A percentile compares a stretch with the other conserved stretches of the same genome.
Conservation (phyloP, 2,329 filamentous ascomycete genomes). For the Trichocomaceae sp. region DNA sequence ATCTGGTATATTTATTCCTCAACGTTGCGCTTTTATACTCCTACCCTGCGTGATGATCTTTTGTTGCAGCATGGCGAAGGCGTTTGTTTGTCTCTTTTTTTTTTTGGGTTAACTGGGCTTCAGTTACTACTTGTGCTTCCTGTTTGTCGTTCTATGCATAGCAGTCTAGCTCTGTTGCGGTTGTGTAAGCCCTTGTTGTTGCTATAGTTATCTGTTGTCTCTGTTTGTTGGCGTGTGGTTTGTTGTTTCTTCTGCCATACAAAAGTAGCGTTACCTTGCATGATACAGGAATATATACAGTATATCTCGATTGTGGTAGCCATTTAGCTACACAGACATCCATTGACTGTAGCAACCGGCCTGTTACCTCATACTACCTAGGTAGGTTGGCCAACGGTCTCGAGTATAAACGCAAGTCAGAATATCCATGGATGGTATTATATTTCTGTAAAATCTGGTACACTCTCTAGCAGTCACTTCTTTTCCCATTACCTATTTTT, state of each 20-base stretch:
- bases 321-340: not conserved
- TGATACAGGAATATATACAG: conserved; percentile 1
- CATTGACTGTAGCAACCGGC: not conserved
- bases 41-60: conserved; percentile 10
- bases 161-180: not conserved
- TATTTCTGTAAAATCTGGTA: conserved; percentile 7
- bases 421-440: conserved; percentile 6
- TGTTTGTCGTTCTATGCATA: not conserved
- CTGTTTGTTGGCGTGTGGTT: not conserved
- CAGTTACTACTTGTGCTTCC: not conserved
- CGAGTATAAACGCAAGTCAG: not conserved
- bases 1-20: not conserved
- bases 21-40: conserved; percentile 1
- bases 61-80: conserved; percentile 12
- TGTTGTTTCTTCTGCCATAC: not conserved
- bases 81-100: not conserved
- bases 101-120: not conserved
- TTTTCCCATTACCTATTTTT: conserved; percentile 2
- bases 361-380: too few species aligned
- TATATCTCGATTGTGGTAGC: not conserved
- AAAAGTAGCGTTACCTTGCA: conserved; percentile 8
- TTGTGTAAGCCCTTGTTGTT: not conserved
- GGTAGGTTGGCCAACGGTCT: not conserved
- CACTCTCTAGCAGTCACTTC: conserved; percentile 1
- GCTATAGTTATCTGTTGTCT: not conserved